A percentile compares a stretch with the other conserved stretches of the same genome.
These are phyloP conservation scores for Setaria viridis DNA, from an alignment of 202 grass and related monocot genomes.

Conservation along the genomic window DNA sequence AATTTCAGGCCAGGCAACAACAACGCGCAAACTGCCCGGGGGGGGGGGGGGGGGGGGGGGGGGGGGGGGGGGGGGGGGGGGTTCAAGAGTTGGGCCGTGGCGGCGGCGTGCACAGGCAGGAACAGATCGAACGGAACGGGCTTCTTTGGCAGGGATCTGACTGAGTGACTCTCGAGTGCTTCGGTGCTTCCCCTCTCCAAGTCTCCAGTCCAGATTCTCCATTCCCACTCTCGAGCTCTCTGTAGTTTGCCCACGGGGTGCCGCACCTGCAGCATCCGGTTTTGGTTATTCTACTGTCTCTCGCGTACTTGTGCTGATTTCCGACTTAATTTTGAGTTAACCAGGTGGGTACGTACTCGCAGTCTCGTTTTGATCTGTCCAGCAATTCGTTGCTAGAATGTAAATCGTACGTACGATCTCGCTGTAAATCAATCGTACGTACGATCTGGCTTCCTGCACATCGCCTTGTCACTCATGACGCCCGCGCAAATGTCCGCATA, in stretches of 20 bases:
- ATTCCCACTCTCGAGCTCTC: not conserved
- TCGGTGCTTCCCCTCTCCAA: too few relatives aligned
- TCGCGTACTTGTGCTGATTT: not conserved
- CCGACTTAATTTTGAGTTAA: not conserved
- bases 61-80: too few relatives aligned
- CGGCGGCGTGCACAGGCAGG: too few relatives aligned
- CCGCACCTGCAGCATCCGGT: not conserved
- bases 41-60: too few relatives aligned
- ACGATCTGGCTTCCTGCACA: not conserved
- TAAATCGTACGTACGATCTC: not conserved
- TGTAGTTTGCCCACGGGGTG: not conserved
- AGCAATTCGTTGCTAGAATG: not conserved
- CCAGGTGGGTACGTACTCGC: not conserved
- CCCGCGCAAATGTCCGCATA: not conserved
- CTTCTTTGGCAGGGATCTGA: too few relatives aligned
- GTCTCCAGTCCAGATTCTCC: too few relatives aligned
- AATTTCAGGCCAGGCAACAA: too few relatives aligned
- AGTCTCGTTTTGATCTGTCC: not conserved
- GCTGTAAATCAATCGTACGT: not conserved
- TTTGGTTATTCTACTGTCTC: not conserved
- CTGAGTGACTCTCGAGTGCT: too few relatives aligned
- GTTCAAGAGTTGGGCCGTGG: too few relatives aligned
- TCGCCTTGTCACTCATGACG: not conserved
- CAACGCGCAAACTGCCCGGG: too few relatives aligned
- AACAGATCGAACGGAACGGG: too few relatives aligned